Base-by-base conservation (phyloP, 441 rosid genomes). In the Euphorbia corollata region DNA sequence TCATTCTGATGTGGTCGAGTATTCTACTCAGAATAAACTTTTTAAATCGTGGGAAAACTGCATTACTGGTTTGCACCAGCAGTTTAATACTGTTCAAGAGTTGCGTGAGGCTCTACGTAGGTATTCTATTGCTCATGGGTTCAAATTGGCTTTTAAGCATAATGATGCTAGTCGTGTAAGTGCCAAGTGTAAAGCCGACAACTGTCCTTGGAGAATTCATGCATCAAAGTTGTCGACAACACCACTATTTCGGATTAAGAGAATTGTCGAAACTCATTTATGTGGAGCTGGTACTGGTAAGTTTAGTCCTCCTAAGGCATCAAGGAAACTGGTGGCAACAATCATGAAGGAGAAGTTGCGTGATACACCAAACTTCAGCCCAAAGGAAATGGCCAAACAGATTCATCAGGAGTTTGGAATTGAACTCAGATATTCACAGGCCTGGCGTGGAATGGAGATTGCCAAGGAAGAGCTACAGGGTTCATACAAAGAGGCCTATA, bases 361-460 rank as follows among this genome's bases (percentile, higher is more conserved):
- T 1, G 76, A 71, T 71, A 73, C 80, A 41, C 87, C 87, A 19
- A 78, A 74, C 65, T 79, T 70, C 70, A 80, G 69, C 58, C 88
- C 88, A 16, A 82, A 74, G 78, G 86, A 81, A 64, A 80, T 81
- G 63, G 85, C 83, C 65, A 72, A 75, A 48, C 74, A 77, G 43
- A 80, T 84, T 68, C 80, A 68, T 53, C 70, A 66, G 59, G 84
- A 82, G 59, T 82, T 78, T 68, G 85, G 88, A 67, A 77, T 82
- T 63, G 82, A 80, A 71, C 58, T 84, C 60, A 75, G 74, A 58
- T 84, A 84, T 48, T 72, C 78, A 36, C 84, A 84, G 69, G 84
- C 80, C 41, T 80, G 88, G 84, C 84, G 85, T 34, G 84, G 83
- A 38, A 75, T 80, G 62, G 88, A 82, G 76, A 75, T 71, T 58